Percentiles rank a stretch among this genome's conserved stretches.
Conservation (phyloP, 352 stramenopile species). For the Globisporangium alternatum region DNA sequence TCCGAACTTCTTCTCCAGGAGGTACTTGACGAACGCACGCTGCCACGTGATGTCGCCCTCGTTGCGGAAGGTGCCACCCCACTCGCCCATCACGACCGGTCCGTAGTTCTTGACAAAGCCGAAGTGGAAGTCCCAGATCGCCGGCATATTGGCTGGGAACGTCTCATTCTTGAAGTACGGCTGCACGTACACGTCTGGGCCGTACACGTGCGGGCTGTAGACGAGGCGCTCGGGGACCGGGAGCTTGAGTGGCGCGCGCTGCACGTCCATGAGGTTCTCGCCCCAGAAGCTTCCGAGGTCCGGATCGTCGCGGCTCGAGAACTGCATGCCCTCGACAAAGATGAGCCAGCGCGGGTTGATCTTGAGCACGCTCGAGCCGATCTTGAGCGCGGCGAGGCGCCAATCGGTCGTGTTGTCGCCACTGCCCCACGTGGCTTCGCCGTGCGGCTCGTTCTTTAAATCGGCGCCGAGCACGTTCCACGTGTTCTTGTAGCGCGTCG, state of each 20-base stretch:
- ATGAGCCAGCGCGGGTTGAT: constrained; percentile 44
- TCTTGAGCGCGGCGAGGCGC: constrained; percentile 34
- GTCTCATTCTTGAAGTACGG: constrained; percentile 1
- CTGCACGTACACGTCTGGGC: constrained; percentile 34
- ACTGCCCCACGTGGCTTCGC: constrained; percentile 38
- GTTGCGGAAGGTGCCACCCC: constrained; percentile 19
- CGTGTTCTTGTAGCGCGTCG: constrained; percentile 28
- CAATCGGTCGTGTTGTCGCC: constrained; percentile 36
- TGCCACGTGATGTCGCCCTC: constrained; percentile 15
- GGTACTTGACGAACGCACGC: constrained; percentile 16
- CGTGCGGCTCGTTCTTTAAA: constrained; percentile 59
- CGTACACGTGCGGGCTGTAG: constrained; percentile 52
- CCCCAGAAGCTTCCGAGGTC: constrained; percentile 47
- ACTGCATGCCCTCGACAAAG: constrained; percentile 48
- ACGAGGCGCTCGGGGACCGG: constrained; percentile 40
- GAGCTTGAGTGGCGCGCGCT: constrained; percentile 21
- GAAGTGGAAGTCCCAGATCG: constrained; percentile 26
- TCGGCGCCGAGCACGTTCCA: constrained; percentile 54
- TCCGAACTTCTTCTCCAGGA: constrained; percentile 8
- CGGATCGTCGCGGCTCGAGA: constrained; percentile 3
- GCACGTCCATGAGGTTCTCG: constrained; percentile 41
- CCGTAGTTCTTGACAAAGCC: constrained; percentile 17
- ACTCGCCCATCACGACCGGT: constrained; percentile 23
- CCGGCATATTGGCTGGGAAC: constrained; percentile 21
- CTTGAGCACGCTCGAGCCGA: constrained; percentile 21